Conservation (phyloP, 176 grass and related monocot species). For the Secale cereale region DNA sequence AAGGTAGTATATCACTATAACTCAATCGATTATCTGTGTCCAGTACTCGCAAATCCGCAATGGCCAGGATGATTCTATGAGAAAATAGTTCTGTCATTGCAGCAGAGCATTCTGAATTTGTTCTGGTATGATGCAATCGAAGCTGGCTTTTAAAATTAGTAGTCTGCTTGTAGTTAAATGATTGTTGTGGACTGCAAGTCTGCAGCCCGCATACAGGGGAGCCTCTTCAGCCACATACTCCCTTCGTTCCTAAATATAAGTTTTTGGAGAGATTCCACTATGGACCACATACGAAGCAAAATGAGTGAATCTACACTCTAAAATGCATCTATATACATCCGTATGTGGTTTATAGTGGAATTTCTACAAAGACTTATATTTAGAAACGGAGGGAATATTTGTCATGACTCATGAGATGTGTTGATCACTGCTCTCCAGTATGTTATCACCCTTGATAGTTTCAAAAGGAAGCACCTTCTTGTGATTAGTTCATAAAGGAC, state of each 20-base stretch:
- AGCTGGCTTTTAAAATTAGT: neutral
- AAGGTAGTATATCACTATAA: constrained; percentile 44
- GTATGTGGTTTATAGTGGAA: too few relatives aligned
- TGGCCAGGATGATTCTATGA: neutral
- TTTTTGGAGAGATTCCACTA: too few relatives aligned
- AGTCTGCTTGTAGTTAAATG: neutral
- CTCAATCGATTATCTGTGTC: neutral
- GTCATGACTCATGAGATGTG: neutral
- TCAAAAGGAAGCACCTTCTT: neutral
- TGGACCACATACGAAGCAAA: too few relatives aligned
- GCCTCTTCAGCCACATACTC: neutral
- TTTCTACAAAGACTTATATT: too few relatives aligned
- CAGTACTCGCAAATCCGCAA: neutral
- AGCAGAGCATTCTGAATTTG: neutral
- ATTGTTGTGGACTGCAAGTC: neutral
- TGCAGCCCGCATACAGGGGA: neutral
- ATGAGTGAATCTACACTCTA: too few relatives aligned
- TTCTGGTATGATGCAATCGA: neutral
- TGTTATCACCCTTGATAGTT: neutral
- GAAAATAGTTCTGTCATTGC: neutral
- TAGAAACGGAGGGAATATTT: too few relatives aligned
- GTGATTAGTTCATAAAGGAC: neutral
- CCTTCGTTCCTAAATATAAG: too few relatives aligned
- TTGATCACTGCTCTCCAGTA: neutral
- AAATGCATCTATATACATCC: too few relatives aligned